Conservation (phyloP, 2,329 filamentous ascomycete species). For the Hymenoscyphus repandus region DNA sequence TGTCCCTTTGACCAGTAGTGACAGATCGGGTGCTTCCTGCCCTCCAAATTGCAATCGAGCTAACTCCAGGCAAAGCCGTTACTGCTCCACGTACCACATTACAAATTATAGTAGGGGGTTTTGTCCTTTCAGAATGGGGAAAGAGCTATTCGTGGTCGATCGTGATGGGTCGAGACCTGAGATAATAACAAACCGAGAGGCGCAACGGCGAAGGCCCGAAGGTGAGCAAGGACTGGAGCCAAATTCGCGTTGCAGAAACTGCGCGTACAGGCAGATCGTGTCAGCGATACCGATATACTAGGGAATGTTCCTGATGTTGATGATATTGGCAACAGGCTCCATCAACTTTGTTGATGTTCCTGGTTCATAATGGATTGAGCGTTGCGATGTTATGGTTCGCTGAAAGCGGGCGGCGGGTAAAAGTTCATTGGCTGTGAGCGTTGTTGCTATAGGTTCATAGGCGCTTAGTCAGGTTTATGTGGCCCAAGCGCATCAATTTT, state of each 20-base stretch:
- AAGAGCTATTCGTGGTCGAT: conserved; percentile 3
- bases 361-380: conserved; percentile 12
- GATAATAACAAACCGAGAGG: conserved; percentile 5
- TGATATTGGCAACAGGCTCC: conserved; percentile 14
- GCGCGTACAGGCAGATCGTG: background rate
- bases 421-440: conserved; percentile 15
- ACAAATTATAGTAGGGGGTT: conserved; percentile 11
- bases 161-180: background rate
- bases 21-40: background rate
- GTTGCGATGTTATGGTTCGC: conserved; percentile 27
- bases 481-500: background rate
- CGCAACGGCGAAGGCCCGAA: conserved; percentile 7
- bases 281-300: background rate
- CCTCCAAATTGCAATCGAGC: conserved; percentile 1
- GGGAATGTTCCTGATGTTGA: conserved; percentile 9
- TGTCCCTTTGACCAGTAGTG: conserved; percentile 10
- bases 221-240: background rate
- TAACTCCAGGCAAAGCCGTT: conserved; percentile 14
- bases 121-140: background rate
- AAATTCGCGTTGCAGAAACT: background rate
- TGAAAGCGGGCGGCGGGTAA: conserved; percentile 16
- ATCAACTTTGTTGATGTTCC: conserved; percentile 22
- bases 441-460: background rate
- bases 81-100: conserved; percentile 18
- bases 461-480: background rate